phyloP scores from a whole-genome alignment of 345 rosid species.

The Eutrema japonicum region DNA sequence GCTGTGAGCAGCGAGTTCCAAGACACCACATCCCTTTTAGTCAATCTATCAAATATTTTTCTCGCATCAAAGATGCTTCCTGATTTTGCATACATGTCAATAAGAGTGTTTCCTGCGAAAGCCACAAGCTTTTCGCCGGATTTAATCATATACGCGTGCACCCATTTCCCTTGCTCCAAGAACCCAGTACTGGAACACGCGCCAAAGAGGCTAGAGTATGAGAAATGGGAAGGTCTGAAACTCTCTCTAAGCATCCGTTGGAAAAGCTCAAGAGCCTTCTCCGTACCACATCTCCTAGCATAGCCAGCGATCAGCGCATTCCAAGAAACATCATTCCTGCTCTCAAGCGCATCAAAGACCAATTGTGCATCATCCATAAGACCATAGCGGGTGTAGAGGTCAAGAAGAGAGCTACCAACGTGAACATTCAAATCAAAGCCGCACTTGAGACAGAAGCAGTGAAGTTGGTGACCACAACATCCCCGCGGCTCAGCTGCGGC shows the following conservation, averaged over 20 bases:
- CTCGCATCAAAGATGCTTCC: constrained; percentile 65
- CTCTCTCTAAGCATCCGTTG: constrained; percentile 56
- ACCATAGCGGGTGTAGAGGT: constrained; percentile 61
- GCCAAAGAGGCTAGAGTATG: constrained; percentile 55
- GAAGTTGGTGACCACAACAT: constrained; percentile 58
- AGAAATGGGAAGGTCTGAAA: constrained; percentile 56
- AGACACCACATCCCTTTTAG: constrained; percentile 57
- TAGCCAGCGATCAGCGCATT: constrained; percentile 69
- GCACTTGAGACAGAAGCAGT: constrained; percentile 51
- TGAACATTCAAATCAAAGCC: constrained; percentile 58
- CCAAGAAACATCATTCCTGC: constrained; percentile 72
- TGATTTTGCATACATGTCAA: constrained; percentile 70
- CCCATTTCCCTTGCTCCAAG: constrained; percentile 77
- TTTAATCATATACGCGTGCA: constrained; percentile 63
- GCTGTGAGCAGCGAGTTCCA: constrained; percentile 67
- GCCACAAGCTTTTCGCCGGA: constrained; percentile 58
- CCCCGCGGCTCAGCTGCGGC: constrained; percentile 45
- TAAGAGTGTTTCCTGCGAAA: constrained; percentile 64
- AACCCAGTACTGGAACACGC: constrained; percentile 61
- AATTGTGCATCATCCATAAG: constrained; percentile 53
- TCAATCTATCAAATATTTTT: constrained; percentile 55
- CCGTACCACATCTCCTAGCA: constrained; percentile 60
- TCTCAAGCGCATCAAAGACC: constrained; percentile 50
- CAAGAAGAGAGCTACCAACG: constrained; percentile 68
- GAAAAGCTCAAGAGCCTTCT: constrained; percentile 52